These are phyloP conservation scores for Pichia phayaonensis DNA, from an alignment of 805 yeast genomes.

Conservation along the genomic window DNA sequence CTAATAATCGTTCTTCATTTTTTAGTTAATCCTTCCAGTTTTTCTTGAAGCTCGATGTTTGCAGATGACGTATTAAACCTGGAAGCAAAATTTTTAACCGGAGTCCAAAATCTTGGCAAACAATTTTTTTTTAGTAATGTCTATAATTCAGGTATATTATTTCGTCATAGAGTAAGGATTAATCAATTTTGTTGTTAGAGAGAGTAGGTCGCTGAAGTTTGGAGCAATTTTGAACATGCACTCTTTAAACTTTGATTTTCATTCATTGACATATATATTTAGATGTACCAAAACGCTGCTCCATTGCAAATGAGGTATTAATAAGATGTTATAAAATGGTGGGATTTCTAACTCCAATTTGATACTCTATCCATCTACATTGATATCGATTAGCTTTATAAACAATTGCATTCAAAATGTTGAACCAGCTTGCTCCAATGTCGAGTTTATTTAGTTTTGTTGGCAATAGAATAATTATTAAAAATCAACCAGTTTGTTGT, in stretches of 20 bases:
- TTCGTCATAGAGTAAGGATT: conserved; percentile 79
- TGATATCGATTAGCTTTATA: conserved; percentile 73
- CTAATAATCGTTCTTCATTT: conserved; percentile 78
- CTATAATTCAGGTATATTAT: conserved; percentile 81
- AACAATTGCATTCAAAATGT: conserved; percentile 55
- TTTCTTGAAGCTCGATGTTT: conserved; percentile 78
- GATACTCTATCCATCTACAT: conserved; percentile 58
- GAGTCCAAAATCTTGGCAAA: conserved; percentile 75
- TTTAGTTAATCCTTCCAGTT: conserved; percentile 69
- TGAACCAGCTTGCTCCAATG: conserved; percentile 90
- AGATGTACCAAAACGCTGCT: conserved; percentile 56
- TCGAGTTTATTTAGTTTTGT: conserved; percentile 86
- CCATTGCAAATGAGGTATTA: conserved; percentile 77
- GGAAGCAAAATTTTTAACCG: conserved; percentile 79
- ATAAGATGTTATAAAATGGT: conserved; percentile 70
- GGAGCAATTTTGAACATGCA: conserved; percentile 63
- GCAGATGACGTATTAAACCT: conserved; percentile 91
- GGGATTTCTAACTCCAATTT: conserved; percentile 61
- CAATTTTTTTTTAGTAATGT: conserved; percentile 75
- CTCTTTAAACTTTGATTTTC: conserved; percentile 90
- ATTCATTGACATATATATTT: conserved; percentile 80
- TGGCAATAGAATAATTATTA: conserved; percentile 77
- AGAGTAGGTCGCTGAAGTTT: conserved; percentile 63
- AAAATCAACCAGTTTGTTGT: conserved; percentile 58
- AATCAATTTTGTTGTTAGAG: conserved; percentile 70